Conservation (phyloP, 2,329 filamentous ascomycete species). For the Fusarium sp. region DNA sequence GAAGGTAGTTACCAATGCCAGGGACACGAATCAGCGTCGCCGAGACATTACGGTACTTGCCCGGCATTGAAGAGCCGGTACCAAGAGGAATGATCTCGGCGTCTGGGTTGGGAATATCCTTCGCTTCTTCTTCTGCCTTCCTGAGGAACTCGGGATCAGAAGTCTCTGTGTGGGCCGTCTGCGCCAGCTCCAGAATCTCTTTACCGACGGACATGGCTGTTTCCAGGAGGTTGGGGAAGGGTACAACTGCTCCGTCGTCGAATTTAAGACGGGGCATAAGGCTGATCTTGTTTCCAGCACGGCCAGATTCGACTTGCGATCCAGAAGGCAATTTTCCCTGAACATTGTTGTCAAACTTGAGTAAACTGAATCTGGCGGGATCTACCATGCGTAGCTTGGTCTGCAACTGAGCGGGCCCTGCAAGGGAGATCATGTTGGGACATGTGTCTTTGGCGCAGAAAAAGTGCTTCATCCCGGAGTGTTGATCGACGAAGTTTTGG, state of each 20-base stretch:
- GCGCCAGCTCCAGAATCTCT: conserved; percentile 65
- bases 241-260: conserved; percentile 59
- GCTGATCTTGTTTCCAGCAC: conserved; percentile 58
- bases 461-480: conserved; percentile 74
- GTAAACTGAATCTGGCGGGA: conserved; percentile 76
- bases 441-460: conserved; percentile 80
- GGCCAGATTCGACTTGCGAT: conserved; percentile 53
- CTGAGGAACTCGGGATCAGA: conserved; percentile 59
- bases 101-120: conserved; percentile 78
- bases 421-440: conserved; percentile 79
- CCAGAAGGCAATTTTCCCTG: conserved; percentile 40
- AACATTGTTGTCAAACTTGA: conserved; percentile 69
- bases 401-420: conserved; percentile 73
- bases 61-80: conserved; percentile 90
- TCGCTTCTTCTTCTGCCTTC: conserved; percentile 63
- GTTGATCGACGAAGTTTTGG: conserved; percentile 74
- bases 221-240: conserved; percentile 59
- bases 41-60: conserved; percentile 95
- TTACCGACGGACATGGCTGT: conserved; percentile 55
- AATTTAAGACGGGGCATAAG: conserved; percentile 61
- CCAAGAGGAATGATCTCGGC: conserved; percentile 88
- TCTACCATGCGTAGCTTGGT: conserved; percentile 80
- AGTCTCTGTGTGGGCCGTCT: conserved; percentile 57
- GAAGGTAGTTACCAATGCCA: conserved; percentile 85
- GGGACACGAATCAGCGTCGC: conserved; percentile 87